Evolutionary conservation across 2,329 filamentous ascomycete genomes (phyloP).

Genomic region (Fusarium algeriense): DNA sequence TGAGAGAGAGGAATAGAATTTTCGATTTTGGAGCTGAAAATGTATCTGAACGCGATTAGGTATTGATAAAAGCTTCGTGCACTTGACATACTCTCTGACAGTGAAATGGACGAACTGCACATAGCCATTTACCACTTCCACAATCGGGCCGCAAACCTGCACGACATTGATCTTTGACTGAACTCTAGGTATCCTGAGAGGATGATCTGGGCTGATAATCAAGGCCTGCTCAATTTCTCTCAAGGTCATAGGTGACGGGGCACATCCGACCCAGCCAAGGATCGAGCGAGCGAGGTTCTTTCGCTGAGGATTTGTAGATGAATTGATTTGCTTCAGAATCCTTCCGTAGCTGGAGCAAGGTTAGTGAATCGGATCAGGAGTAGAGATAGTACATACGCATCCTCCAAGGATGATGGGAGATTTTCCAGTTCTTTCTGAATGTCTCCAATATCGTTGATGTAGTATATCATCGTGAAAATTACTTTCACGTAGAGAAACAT

Average conservation of each 20-base stretch:
- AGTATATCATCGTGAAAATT: accelerated
- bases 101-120: not conserved
- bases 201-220: accelerated
- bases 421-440: accelerated
- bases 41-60: not conserved
- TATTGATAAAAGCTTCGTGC: accelerated
- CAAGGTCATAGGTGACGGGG: accelerated
- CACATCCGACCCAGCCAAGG: not conserved
- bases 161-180: accelerated
- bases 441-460: accelerated
- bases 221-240: not conserved
- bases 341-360: accelerated
- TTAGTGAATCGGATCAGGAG: accelerated
- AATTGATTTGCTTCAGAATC: not conserved
- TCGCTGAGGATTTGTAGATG: accelerated
- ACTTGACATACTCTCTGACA: not conserved
- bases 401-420: not conserved
- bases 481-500: not conserved
- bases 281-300: accelerated
- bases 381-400: not conserved
- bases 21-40: accelerated
- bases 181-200: accelerated
- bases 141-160: not conserved
- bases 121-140: accelerated
- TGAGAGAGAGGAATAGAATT: accelerated